Base-by-base conservation (phyloP, 2,329 filamentous ascomycete genomes). In the Truncatella angustata region DNA sequence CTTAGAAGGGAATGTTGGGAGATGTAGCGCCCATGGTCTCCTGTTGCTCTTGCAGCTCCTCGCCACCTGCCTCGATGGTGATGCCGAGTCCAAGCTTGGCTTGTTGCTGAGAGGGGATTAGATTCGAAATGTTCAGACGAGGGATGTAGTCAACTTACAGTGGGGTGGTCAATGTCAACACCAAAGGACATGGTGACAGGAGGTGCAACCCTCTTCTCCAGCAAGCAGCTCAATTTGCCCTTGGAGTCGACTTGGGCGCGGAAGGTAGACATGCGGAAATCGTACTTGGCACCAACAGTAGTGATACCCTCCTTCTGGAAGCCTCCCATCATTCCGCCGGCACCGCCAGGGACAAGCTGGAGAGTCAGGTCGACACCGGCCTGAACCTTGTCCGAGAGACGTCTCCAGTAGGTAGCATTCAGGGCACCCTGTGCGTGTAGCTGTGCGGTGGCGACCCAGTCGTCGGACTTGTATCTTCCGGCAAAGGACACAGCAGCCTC, bases 251-350 rank as follows among this genome's bases (percentile, higher is more conserved):
- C 82, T 76, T 99, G 94, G 40, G 93, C 94, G 60, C 93, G 86
- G 85, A 97, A 96, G 47, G 91, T 94, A 51, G 90, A 94, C 76
- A 91, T 90, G 67, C 90, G 85, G 84, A 99, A 99, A 71, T 97
- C 93, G 75, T 99, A 99, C 76, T 99, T 99, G 69, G 91, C 90
- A 65, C 93, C 94, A 64, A 97, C 82, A 50, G 92, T 91, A 50
- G 95, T 92, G 56, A 90, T 82, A 51, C 94, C 94, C 72, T 99
- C 92, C 73, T 91, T 93, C 70, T 86, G 83, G 50, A 86, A 70
- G 43, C 85, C 85, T 54, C 85, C 85, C 55, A 90, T 90, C 85
- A 94, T 91, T 73, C 90, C 75, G 57, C 84, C 82, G 49, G 83
- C 82, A 49, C 82, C 83, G 51, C 82, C 79, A 24, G 82, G 78